Conservation (phyloP, 768 basidiomycete species). For the Phaffia tasmanica region DNA sequence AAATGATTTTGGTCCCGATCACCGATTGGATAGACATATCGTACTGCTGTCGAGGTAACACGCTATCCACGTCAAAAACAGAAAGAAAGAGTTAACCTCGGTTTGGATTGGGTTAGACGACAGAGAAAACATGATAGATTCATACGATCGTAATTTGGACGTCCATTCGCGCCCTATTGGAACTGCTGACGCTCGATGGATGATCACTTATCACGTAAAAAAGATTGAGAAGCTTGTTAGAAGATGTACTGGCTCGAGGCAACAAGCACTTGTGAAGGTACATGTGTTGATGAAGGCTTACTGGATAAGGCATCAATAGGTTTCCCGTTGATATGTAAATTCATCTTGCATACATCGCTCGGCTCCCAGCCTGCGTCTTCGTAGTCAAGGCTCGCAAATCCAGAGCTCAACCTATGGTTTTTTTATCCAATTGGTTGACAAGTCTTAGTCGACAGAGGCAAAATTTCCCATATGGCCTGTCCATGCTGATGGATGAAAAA, state of each 20-base stretch:
- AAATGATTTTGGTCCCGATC: constrained; percentile 73
- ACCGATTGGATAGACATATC: constrained; percentile 89
- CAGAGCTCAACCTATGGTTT: constrained; percentile 8
- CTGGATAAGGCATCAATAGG: constrained; percentile 82
- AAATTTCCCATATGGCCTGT: neutral
- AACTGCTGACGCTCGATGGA: no score
- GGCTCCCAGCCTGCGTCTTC: constrained; percentile 81
- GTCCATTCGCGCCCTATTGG: no score
- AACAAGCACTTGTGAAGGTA: neutral
- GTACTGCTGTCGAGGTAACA: constrained; percentile 54
- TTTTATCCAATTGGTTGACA: neutral
- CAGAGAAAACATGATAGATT: neutral
- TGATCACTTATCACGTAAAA: no score
- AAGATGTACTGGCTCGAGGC: neutral
- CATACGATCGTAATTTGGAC: neutral
- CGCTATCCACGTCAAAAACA: constrained; percentile 42
- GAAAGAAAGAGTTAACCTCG: no score
- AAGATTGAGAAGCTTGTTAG: no score
- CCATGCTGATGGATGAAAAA: constrained; percentile 39
- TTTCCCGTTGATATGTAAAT: constrained; percentile 75
- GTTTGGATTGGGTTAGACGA: neutral
- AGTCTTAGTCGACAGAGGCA: neutral
- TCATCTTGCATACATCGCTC: constrained; percentile 65
- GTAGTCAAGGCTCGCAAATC: constrained; percentile 49
- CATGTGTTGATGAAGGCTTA: neutral